phyloP scores from a whole-genome alignment of 75 land plant species.

The Sequoiadendron giganteum region DNA sequence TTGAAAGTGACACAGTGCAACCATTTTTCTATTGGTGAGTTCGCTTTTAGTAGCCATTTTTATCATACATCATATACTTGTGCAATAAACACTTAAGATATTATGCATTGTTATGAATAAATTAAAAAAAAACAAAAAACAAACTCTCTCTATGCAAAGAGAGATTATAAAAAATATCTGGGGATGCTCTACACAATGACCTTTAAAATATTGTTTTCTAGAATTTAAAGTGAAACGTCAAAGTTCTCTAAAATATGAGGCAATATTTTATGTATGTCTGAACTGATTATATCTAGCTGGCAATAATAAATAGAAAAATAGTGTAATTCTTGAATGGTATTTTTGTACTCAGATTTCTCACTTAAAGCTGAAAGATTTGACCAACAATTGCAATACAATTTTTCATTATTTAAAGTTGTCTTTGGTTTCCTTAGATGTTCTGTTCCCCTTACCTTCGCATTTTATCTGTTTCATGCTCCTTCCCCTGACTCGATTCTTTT shows the following conservation, averaged over 20 bases:
- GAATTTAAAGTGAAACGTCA: neutral
- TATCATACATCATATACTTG: neutral
- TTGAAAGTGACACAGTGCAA: constrained; percentile 55
- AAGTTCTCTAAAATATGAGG: neutral
- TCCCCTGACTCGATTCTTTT: neutral
- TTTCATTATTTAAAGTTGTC: neutral
- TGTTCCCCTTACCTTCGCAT: neutral
- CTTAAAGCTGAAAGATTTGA: neutral
- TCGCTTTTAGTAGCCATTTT: constrained; percentile 2
- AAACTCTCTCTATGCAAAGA: too few relatives aligned
- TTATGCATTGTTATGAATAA: neutral
- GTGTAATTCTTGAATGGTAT: neutral
- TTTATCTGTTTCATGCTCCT: neutral
- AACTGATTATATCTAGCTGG: neutral
- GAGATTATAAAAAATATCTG: neutral
- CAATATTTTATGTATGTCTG: neutral
- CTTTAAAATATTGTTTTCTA: neutral
- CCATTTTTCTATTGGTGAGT: constrained; percentile 92
- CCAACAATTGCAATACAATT: neutral
- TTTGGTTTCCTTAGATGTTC: neutral
- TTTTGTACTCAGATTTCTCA: neutral
- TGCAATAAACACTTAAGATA: neutral
- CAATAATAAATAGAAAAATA: neutral
- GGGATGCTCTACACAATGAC: neutral
- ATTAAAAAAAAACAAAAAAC: too few relatives aligned